Evolutionary conservation across 352 stramenopile species (phyloP).

Genomic region (Plasmopara viticola): DNA sequence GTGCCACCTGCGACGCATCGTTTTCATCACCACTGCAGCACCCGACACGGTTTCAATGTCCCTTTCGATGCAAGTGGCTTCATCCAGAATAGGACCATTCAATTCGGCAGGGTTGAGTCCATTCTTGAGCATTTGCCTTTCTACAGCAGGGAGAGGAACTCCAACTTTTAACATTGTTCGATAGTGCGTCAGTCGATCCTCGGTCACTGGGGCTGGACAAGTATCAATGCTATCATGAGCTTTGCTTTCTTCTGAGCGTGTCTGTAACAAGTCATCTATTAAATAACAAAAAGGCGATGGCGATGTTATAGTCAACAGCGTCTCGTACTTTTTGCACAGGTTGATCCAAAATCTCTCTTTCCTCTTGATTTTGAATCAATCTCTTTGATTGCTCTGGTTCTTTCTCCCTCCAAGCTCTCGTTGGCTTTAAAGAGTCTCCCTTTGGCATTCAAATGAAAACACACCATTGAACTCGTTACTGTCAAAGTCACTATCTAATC

Average conservation of each 20-base stretch:
- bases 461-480: not conserved
- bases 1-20: constrained; percentile 19
- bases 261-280: not conserved
- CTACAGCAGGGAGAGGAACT: constrained; percentile 16
- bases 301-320: not conserved
- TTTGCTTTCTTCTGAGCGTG: not conserved
- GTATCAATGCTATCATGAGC: not conserved
- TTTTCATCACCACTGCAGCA: not conserved
- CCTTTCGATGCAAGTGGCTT: not conserved
- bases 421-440: constrained; percentile 19
- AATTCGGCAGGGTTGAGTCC: constrained; percentile 15
- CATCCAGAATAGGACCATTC: constrained; percentile 5
- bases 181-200: constrained; percentile 16
- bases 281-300: not conserved
- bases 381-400: not conserved
- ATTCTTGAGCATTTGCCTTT: constrained; percentile 20
- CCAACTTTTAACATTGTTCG: constrained; percentile 25
- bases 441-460: constrained; percentile 10
- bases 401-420: constrained; percentile 2
- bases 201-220: not conserved
- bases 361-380: not conserved
- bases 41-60: not conserved
- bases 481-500: not conserved
- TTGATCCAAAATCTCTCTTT: not conserved
- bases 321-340: constrained; percentile 3